Evolutionary conservation across 2,329 filamentous ascomycete genomes (phyloP), one percentile per base, ranked within the genome.

Genomic region (Botrytis galanthina): DNA sequence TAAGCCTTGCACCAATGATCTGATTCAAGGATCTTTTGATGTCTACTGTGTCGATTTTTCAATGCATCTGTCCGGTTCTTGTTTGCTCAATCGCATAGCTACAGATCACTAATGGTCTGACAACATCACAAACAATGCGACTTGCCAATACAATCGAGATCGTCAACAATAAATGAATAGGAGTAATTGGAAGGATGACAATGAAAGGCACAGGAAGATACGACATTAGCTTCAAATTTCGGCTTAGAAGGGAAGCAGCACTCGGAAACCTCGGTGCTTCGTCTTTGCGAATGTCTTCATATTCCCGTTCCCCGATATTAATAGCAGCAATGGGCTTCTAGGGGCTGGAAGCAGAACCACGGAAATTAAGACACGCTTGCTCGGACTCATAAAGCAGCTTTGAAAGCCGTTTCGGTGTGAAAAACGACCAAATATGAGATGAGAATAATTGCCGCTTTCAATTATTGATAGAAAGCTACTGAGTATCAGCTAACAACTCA

Each of bases 211-310:
- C 22, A 37, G 46, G 46, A 54, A 20, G 32, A 26, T 67, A 67
- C 46, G 63, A 67, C 64, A 37, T 51, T 67, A 39, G 64, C 64
- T 67, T 54, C 46, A 5, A 51, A 54, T n/a, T n/a, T 67, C 32
- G 9, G 22, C 60, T 42, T 10, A 39, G 22, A 42, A 54, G 46
- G 14, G 29, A 46, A 22, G 12, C 12, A 7, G 16, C 22, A 4
- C 37, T 29, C 7, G 16, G 8, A 62, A 29, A 42, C 26, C 37
- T 10, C 26, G 14, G 37, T 6, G 26, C 61, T 29, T 37, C 64
- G 14, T 54, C 63, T 37, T 51, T 66, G 14, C 3, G 63, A 1
- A 37, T n/a, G 12, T 12, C 29, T 48, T 48, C 12, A 66, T 18
- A 26, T 37, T 26, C 22, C 35, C 22, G 6, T 62, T 10, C 8